Conservation (phyloP, 345 rosid genomes). For the Limnanthes douglasii region DNA sequence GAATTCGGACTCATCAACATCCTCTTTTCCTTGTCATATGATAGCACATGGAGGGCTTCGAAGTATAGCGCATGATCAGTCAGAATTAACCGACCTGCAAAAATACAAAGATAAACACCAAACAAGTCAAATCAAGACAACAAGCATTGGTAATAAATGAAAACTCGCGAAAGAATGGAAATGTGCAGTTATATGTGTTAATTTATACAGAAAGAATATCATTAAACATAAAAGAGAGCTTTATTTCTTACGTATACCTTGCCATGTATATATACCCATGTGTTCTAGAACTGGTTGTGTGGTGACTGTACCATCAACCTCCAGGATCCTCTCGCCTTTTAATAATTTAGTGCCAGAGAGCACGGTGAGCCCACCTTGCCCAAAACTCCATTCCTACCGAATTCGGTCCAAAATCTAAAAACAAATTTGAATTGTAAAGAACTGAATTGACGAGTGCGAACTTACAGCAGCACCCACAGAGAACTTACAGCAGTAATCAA, state of each 20-base stretch:
- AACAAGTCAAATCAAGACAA: too few relatives aligned
- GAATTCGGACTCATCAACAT: too few relatives aligned
- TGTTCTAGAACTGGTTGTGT: constrained; percentile 98
- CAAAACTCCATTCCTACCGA: too few relatives aligned
- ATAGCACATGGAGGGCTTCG: constrained; percentile 81
- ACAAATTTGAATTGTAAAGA: too few relatives aligned
- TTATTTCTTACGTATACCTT: constrained; percentile 27
- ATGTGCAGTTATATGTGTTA: too few relatives aligned
- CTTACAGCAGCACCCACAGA: too few relatives aligned
- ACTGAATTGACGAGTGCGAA: too few relatives aligned
- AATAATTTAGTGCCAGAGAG: constrained; percentile 31
- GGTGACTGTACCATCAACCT: constrained; percentile 90
- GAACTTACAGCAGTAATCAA: too few relatives aligned
- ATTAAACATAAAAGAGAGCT: not conserved
- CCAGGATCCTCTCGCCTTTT: constrained; percentile 71
- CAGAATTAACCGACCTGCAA: constrained; percentile 66
- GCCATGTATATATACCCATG: constrained; percentile 92
- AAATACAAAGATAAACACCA: constrained; percentile 4
- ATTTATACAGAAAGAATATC: not conserved
- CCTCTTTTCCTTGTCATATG: constrained; percentile 86
- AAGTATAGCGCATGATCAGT: constrained; percentile 90
- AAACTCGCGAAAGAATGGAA: too few relatives aligned
- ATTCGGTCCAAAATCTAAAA: too few relatives aligned
- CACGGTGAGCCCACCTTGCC: too few relatives aligned
- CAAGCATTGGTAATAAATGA: too few relatives aligned